Evolutionary conservation across 2,329 filamentous ascomycete species (phyloP).

Genomic region (Fusarium sp.): DNA sequence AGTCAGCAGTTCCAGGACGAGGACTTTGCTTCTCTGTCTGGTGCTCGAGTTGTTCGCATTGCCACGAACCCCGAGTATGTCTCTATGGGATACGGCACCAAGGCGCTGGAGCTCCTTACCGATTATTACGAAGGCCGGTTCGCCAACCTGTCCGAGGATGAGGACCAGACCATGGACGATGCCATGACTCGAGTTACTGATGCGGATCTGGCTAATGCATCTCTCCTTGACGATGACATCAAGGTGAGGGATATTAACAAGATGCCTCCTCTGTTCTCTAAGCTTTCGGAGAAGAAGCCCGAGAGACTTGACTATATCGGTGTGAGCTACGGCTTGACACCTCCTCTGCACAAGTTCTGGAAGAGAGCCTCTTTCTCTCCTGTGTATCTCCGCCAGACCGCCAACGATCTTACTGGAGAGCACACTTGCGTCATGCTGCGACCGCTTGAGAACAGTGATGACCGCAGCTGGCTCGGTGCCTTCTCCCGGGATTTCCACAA

Average conservation of each 20-base stretch:
- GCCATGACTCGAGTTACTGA: constrained; percentile 83
- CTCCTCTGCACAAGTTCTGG: constrained; percentile 93
- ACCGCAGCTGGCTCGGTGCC: constrained; percentile 84
- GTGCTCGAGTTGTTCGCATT: constrained; percentile 90
- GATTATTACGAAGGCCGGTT: constrained; percentile 98
- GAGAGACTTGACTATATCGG: constrained; percentile 88
- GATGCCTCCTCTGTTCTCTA: constrained; percentile 93
- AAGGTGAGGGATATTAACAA: constrained; percentile 87
- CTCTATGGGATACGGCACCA: constrained; percentile 91
- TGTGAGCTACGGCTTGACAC: constrained; percentile 92
- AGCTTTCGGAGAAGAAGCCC: constrained; percentile 81
- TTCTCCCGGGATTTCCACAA: constrained; percentile 93
- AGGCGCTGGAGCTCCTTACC: constrained; percentile 82
- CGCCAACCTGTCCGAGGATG: constrained; percentile 78
- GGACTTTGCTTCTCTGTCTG: constrained; percentile 91
- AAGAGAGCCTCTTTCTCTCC: constrained; percentile 85
- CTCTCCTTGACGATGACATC: constrained; percentile 84
- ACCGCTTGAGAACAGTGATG: constrained; percentile 72
- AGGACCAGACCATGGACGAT: constrained; percentile 60
- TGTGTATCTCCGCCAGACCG: constrained; percentile 92
- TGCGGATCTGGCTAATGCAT: constrained; percentile 76
- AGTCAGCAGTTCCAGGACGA: constrained; percentile 98
- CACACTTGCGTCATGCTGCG: constrained; percentile 98
- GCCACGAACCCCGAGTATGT: constrained; percentile 95
- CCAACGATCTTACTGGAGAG: constrained; percentile 95